Conservation (phyloP, 2,329 filamentous ascomycete genomes). For the Teratosphaeria destructans region DNA sequence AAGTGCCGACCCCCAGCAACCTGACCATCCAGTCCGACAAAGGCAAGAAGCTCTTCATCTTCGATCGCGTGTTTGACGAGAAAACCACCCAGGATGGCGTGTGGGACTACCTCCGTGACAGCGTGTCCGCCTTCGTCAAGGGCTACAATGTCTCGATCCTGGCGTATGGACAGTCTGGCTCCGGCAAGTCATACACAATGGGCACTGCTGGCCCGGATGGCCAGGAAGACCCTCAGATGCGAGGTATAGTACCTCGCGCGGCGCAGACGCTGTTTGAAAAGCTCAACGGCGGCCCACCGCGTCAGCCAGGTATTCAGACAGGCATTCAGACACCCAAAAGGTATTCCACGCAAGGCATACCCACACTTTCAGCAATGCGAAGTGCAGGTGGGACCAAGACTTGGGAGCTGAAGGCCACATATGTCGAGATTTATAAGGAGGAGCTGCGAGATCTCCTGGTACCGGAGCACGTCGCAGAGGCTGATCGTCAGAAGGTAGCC, state of each 20-base stretch:
- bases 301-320: slow-evolving; percentile 50
- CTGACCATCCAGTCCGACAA: slow-evolving; percentile 73
- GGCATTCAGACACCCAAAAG: slow-evolving; percentile 71
- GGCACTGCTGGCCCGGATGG: slow-evolving; percentile 81
- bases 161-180: slow-evolving; percentile 93
- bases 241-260: slow-evolving; percentile 91
- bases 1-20: slow-evolving; percentile 75
- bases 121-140: slow-evolving; percentile 79
- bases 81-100: slow-evolving; percentile 77
- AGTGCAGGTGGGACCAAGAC: slow-evolving; percentile 49
- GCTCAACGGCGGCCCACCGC: slow-evolving; percentile 58
- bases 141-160: slow-evolving; percentile 98
- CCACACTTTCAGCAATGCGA: slow-evolving; percentile 35
- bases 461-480: slow-evolving; percentile 56
- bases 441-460: slow-evolving; percentile 82
- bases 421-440: slow-evolving; percentile 83
- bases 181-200: slow-evolving; percentile 98
- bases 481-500: slow-evolving; percentile 68
- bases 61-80: slow-evolving; percentile 85
- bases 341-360: slow-evolving; percentile 55
- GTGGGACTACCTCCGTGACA: slow-evolving; percentile 89
- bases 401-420: slow-evolving; percentile 84
- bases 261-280: slow-evolving; percentile 80
- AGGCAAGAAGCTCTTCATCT: slow-evolving; percentile 89
- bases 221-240: slow-evolving; percentile 19